Conservation (phyloP, 2,329 filamentous ascomycete species). For the Trichoderma asperellum region DNA sequence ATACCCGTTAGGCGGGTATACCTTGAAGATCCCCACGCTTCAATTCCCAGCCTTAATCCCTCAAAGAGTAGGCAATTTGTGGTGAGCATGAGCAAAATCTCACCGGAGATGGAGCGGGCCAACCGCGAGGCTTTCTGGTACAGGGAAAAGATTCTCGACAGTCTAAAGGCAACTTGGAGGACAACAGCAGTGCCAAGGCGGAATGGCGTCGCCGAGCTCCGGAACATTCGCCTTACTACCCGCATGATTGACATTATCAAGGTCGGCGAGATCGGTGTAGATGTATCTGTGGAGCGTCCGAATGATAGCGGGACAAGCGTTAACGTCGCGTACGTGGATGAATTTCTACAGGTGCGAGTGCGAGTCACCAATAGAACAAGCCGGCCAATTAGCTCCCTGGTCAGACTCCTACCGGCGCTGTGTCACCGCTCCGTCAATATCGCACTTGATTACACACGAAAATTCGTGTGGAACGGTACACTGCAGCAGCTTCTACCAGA, state of each 20-base stretch:
- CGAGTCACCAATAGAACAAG: conserved; percentile 74
- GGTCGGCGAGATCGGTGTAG: conserved; percentile 75
- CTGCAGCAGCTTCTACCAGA: conserved; percentile 74
- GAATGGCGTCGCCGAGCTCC: conserved; percentile 73
- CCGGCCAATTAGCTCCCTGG: conserved; percentile 68
- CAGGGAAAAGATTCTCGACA: conserved; percentile 76
- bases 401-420: conserved; percentile 77
- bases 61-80: conserved; percentile 90
- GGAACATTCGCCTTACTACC: conserved; percentile 71
- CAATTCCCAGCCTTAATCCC: conserved; percentile 79
- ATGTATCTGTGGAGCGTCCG: conserved; percentile 56
- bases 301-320: conserved; percentile 14
- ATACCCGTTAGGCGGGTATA: conserved; percentile 77
- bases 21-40: conserved; percentile 73
- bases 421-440: conserved; percentile 71
- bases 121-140: conserved; percentile 91
- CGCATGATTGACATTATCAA: conserved; percentile 84
- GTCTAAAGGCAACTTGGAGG: conserved; percentile 72
- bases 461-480: conserved; percentile 82
- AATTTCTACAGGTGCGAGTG: conserved; percentile 71
- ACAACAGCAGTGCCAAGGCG: conserved; percentile 56
- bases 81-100: conserved; percentile 77
- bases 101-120: conserved; percentile 76
- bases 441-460: conserved; percentile 79
- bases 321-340: conserved; percentile 44